phyloP scores from a whole-genome alignment of 192 early-diverging fungal genomes.

The Lobosporangium transversale region DNA sequence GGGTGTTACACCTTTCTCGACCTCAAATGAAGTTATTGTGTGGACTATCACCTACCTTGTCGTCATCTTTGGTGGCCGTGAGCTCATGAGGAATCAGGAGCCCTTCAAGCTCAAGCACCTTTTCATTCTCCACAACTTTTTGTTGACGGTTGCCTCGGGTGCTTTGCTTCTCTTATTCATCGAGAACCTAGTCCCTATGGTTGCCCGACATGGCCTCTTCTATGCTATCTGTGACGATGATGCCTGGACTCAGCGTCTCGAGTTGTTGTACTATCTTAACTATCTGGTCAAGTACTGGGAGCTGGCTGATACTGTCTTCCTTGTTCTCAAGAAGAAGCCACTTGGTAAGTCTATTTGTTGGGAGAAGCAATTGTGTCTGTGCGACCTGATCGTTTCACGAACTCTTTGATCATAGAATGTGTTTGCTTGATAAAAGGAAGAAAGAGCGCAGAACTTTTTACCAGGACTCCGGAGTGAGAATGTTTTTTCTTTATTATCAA shows the following conservation, averaged over 20 bases:
- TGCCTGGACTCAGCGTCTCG: constrained; percentile 82
- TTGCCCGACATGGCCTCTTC: constrained; percentile 74
- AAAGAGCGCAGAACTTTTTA: no score
- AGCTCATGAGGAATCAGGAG: constrained; percentile 72
- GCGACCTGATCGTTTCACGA: no score
- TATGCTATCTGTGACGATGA: constrained; percentile 72
- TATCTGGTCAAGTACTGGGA: constrained; percentile 94
- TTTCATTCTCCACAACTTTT: constrained; percentile 85
- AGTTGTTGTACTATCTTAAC: constrained; percentile 90
- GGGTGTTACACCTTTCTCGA: constrained; percentile 64
- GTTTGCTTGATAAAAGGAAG: no score
- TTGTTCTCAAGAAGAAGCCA: constrained; percentile 85
- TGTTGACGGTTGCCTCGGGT: constrained; percentile 76
- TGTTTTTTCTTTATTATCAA: no score
- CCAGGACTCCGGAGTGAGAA: no score
- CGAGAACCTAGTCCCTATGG: constrained; percentile 79
- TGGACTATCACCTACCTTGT: constrained; percentile 72
- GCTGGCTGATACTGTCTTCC: constrained; percentile 88
- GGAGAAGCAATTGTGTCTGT: no score
- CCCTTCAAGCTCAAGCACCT: constrained; percentile 74
- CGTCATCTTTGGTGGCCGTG: constrained; percentile 83
- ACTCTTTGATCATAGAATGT: no score
- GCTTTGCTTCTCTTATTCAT: constrained; percentile 76
- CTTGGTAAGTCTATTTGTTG: constrained; percentile 60
- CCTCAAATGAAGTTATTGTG: constrained; percentile 55